These are phyloP conservation scores for Penicillium sp. DNA, from an alignment of 2,329 filamentous ascomycete species.

Conservation along the genomic window DNA sequence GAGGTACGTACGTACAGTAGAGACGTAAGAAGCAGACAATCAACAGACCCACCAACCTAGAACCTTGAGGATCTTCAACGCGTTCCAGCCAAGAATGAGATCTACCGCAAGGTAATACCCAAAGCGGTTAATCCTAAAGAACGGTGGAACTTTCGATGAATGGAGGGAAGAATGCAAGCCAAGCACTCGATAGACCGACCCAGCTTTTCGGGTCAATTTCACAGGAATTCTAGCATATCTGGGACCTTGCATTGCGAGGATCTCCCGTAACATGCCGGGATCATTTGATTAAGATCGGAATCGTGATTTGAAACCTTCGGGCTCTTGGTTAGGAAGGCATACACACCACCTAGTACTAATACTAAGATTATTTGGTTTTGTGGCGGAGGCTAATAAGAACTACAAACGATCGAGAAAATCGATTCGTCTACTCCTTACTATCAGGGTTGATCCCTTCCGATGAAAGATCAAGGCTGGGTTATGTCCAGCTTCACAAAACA, in stretches of 20 bases:
- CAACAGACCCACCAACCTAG: neutral
- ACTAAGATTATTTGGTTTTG: no score
- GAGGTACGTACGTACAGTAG: no score
- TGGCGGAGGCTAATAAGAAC: neutral
- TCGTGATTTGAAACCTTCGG: neutral
- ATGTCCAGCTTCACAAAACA: neutral
- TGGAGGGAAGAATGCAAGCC: constrained; percentile 17
- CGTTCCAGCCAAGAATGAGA: constrained; percentile 1
- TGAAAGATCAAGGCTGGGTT: no score
- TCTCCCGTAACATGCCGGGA: constrained; percentile 10
- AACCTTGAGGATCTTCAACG: neutral
- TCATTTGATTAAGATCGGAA: neutral
- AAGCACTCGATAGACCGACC: neutral
- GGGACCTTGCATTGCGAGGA: constrained; percentile 14
- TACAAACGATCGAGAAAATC: neutral
- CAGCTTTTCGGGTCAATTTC: neutral
- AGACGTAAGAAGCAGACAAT: no score
- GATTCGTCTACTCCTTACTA: neutral
- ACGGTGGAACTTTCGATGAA: constrained; percentile 17
- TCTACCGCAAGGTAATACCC: constrained; percentile 9
- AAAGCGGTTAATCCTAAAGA: constrained; percentile 5
- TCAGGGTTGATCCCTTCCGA: neutral
- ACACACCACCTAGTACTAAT: no score
- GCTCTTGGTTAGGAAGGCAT: no score
- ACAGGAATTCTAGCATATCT: constrained; percentile 4